Conservation (phyloP, 345 rosid genomes). For the Gossypium rotundifolium region DNA sequence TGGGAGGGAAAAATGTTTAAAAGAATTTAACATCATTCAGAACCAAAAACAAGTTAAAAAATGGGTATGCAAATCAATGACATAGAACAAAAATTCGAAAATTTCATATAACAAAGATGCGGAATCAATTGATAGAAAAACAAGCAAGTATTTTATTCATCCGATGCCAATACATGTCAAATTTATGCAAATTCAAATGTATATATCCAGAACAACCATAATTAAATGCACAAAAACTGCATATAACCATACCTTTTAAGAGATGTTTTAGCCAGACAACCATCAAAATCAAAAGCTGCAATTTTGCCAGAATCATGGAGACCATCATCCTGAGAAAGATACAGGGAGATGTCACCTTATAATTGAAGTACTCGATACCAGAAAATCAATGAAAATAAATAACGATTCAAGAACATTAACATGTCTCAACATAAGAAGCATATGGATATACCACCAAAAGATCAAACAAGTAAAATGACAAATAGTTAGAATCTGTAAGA, state of each 20-base stretch:
- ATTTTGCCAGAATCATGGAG: conserved; percentile 71
- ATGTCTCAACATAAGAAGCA: neutral
- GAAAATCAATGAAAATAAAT: neutral
- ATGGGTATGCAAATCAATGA: neutral
- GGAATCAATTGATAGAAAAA: neutral
- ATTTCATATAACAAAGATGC: neutral
- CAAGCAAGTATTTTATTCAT: neutral
- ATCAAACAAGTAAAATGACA: neutral
- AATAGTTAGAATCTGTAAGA: neutral
- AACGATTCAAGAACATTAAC: neutral
- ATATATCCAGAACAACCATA: neutral
- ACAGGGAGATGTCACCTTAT: neutral
- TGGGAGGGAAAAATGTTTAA: neutral
- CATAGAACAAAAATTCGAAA: neutral
- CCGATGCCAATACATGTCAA: neutral
- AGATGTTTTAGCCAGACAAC: conserved; percentile 83
- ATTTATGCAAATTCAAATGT: neutral
- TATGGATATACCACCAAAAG: neutral
- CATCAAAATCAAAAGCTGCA: conserved; percentile 98
- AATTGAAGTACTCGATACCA: neutral
- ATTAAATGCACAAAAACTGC: neutral
- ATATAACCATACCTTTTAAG: conserved; percentile 52
- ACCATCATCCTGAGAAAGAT: conserved; percentile 52
- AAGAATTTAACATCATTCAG: neutral
- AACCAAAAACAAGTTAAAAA: conserved; percentile 6